A percentile compares a stretch with the other conserved stretches of the same genome.
These are phyloP conservation scores for Curvularia spicifera DNA, from an alignment of 2,329 filamentous ascomycete species.

Conservation along the genomic window DNA sequence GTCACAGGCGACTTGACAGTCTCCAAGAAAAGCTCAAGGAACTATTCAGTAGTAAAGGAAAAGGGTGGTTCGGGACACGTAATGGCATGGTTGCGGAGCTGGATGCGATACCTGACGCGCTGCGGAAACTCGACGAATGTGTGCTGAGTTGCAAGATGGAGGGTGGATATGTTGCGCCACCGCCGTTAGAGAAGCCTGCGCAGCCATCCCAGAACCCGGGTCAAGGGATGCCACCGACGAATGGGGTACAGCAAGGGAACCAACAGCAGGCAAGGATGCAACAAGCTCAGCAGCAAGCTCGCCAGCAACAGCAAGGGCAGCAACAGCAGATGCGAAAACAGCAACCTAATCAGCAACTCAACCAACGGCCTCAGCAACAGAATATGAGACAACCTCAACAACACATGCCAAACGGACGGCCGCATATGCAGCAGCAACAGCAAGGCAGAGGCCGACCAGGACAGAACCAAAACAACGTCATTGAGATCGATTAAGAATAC, in stretches of 20 bases:
- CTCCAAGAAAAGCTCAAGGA: conserved; percentile 43
- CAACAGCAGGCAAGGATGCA: conserved; percentile 16
- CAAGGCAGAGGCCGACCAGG: conserved; percentile 15
- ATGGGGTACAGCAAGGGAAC: conserved; percentile 13
- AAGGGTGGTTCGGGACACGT: conserved; percentile 49
- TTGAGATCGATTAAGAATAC: conserved; percentile 31
- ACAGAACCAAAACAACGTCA: conserved; percentile 25
- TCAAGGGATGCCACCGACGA: conserved; percentile 10
- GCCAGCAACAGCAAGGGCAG: conserved; percentile 3
- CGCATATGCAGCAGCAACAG: conserved; percentile 17
- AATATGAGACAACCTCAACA: conserved; percentile 12
- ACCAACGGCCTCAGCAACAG: conserved; percentile 18
- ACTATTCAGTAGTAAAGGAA: conserved; percentile 39
- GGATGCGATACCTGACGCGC: conserved; percentile 44
- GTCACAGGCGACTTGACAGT: conserved; percentile 38
- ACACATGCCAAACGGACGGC: conserved; percentile 14
- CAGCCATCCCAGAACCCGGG: conserved; percentile 9
- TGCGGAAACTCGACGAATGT: conserved; percentile 48
- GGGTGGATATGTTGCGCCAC: conserved; percentile 33
- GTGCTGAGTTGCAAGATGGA: conserved; percentile 45
- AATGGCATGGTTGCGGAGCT: conserved; percentile 48
- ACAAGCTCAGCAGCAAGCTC: conserved; percentile 16
- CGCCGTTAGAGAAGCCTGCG: conserved; percentile 18
- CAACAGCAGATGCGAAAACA: conserved; percentile 11
- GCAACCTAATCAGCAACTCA: conserved; percentile 22